Base-by-base conservation (phyloP, 768 basidiomycete species). In the Mrakia frigida region DNA sequence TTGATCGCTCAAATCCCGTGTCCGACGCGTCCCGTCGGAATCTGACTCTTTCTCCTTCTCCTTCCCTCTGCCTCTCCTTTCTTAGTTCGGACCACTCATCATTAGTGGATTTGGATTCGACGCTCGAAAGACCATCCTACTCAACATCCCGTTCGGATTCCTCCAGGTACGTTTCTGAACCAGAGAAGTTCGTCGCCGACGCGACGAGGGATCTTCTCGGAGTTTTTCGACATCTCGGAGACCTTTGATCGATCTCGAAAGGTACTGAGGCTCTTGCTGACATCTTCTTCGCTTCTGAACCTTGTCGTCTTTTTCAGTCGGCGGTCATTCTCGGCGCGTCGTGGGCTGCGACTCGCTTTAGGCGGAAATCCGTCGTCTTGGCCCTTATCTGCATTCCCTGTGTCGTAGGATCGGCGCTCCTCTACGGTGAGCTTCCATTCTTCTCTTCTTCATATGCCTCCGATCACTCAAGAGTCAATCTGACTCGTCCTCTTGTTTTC, bases 131-230 rank as follows among this genome's bases (percentile, higher is more conserved):
- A 86, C 86, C 37, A 86, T 87, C 46, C 81, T 87, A n/a, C 85
- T 88, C 81, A 86, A 86, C 77, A 86, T 86, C 74, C 86, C 86
- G 23, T 75, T 75, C 67, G 63, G n/a, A n/a, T n/a, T n/a, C n/a
- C n/a, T n/a, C n/a, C n/a, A n/a, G n/a, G n/a, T n/a, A n/a, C n/a
- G n/a, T n/a, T n/a, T n/a, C n/a, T n/a, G n/a, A n/a, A n/a, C n/a
- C n/a, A n/a, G n/a, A n/a, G n/a, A n/a, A n/a, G n/a, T n/a, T n/a
- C n/a, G n/a, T n/a, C n/a, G n/a, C n/a, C n/a, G n/a, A n/a, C n/a
- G n/a, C n/a, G n/a, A n/a, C n/a, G n/a, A n/a, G n/a, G n/a, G n/a
- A n/a, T n/a, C n/a, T n/a, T n/a, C n/a, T 50, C 46, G 46, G 46
- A 50, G 43, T 14, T 41, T 41, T 41, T 41, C 39, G 39, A 6